Conservation (phyloP, 495 filamentous ascomycete species). For the Penicillium chermesinum region DNA sequence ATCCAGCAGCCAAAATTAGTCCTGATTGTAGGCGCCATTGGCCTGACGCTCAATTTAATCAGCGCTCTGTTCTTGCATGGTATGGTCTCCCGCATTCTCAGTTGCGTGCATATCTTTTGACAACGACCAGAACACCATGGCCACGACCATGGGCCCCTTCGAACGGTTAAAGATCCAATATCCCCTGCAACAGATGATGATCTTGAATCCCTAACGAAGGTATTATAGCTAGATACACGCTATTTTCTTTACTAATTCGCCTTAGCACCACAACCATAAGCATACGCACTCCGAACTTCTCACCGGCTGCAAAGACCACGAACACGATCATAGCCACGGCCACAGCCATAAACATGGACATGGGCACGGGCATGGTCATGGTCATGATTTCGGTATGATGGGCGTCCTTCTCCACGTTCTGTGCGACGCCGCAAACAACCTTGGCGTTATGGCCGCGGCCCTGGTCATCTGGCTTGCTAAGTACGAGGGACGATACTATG, state of each 20-base stretch:
- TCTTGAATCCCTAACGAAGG: conserved; percentile 15
- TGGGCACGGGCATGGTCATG: conserved; percentile 34
- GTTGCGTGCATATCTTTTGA: conserved; percentile 5
- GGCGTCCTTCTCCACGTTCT: conserved; percentile 47
- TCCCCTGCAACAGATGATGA: conserved; percentile 7
- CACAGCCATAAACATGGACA: conserved; percentile 25
- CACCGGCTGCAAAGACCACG: conserved; percentile 7
- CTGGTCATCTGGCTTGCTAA: conserved; percentile 40
- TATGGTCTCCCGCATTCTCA: neutral
- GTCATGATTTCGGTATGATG: conserved; percentile 40
- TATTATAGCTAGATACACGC: neutral
- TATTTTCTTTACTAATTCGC: neutral
- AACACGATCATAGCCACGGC: conserved; percentile 49
- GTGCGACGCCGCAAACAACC: conserved; percentile 46
- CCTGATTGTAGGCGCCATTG: conserved; percentile 72
- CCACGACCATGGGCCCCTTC: conserved; percentile 11
- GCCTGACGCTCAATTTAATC: conserved; percentile 73
- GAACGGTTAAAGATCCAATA: conserved; percentile 8
- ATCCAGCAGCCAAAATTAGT: conserved; percentile 49
- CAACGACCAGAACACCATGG: conserved; percentile 17
- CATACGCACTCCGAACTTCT: conserved; percentile 11
- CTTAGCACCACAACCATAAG: conserved; percentile 23
- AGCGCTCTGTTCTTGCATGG: conserved; percentile 79
- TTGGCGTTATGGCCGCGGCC: conserved; percentile 45
- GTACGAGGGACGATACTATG: conserved; percentile 41